Percentiles rank a stretch among this genome's conserved stretches.
Evolutionary conservation across 2,329 filamentous ascomycete species (phyloP).

Genomic region (Chrysoporthe puriensis): DNA sequence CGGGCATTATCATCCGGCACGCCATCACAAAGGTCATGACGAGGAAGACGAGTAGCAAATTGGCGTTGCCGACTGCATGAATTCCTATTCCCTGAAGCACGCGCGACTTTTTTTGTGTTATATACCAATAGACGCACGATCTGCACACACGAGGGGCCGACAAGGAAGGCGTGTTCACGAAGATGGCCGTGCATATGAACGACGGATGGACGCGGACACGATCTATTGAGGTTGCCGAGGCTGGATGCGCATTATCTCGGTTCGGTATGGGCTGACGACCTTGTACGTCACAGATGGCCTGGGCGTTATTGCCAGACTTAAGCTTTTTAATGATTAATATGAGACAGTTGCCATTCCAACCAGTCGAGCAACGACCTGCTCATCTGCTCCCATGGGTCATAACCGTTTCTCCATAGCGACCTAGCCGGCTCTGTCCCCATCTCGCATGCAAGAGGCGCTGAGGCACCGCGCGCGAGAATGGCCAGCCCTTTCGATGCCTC

Average conservation of each 20-base stretch:
- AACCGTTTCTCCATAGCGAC: not conserved
- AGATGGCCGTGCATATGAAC: not conserved
- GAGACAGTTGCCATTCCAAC: conserved; percentile 8
- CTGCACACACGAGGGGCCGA: not conserved
- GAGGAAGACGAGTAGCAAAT: conserved; percentile 58
- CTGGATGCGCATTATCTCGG: not conserved
- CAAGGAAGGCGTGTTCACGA: not conserved
- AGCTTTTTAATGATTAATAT: conserved; percentile 25
- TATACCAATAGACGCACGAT: conserved; percentile 1
- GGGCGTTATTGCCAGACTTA: conserved; percentile 9
- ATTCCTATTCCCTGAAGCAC: too few species aligned
- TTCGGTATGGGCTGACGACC: conserved; percentile 9
- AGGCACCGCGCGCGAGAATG: not conserved
- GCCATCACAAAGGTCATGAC: conserved; percentile 92
- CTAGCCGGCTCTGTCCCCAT: too few species aligned
- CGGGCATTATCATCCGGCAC: conserved; percentile 83
- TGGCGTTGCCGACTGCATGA: conserved; percentile 38
- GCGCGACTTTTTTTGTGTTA: not conserved
- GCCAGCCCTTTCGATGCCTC: not conserved
- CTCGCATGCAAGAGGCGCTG: not conserved
- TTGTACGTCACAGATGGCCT: conserved; percentile 7
- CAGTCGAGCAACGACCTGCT: not conserved
- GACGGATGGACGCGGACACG: not conserved
- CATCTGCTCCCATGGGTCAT: not conserved
- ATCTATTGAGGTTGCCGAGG: not conserved